Conservation (phyloP, 306 rosid species). For the Notholithocarpus densiflorus region DNA sequence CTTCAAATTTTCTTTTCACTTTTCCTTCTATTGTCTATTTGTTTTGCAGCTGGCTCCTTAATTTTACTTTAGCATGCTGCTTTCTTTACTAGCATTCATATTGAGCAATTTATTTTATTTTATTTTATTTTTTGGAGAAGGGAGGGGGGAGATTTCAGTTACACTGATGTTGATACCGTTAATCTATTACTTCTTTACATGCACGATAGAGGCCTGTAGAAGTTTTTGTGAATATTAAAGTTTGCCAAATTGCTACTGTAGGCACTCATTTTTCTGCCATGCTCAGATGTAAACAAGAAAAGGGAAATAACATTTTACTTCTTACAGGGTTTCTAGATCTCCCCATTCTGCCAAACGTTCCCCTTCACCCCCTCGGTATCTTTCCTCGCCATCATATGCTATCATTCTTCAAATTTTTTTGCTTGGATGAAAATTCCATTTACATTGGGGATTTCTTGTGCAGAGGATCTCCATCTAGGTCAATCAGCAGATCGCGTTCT, state of each 20-base stretch:
- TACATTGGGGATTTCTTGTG: constrained; percentile 11
- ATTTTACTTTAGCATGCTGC: not conserved
- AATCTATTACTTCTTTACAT: not conserved
- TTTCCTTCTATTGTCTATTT: not conserved
- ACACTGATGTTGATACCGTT: not conserved
- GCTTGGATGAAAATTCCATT: not conserved
- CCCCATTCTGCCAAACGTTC: constrained; percentile 45
- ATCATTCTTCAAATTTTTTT: not conserved
- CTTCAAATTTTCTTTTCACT: not conserved
- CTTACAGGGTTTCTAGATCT: constrained; percentile 50
- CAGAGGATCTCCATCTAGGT: constrained; percentile 55
- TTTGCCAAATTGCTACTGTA: too few species aligned
- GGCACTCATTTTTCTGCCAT: not conserved
- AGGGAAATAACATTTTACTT: not conserved
- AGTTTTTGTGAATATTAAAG: not conserved
- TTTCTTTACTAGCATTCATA: not conserved
- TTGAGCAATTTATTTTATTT: not conserved
- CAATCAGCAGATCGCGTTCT: constrained; percentile 55
- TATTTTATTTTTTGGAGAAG: not conserved
- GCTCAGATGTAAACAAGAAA: not conserved
- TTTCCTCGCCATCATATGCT: constrained; percentile 4
- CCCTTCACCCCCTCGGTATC: constrained; percentile 45
- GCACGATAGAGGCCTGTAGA: not conserved
- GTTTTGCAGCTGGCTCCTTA: not conserved
- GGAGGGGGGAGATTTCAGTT: not conserved